Percentiles rank a stretch among this genome's conserved stretches.
phyloP scores from a whole-genome alignment of 306 rosid species.

The Pyrus communis region DNA sequence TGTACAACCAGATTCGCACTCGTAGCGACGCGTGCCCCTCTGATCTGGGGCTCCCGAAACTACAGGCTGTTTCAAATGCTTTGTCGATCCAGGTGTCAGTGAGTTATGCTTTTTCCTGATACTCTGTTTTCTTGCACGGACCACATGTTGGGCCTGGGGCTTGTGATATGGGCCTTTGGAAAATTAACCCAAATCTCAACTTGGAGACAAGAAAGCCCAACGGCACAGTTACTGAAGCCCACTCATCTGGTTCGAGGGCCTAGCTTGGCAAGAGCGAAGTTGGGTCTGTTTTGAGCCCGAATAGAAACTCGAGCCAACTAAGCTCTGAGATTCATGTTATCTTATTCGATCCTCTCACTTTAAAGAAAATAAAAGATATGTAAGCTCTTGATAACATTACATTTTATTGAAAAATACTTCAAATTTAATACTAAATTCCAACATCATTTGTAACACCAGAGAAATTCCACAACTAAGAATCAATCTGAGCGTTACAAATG shows the following conservation, averaged over 20 bases:
- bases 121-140: background rate
- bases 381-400: too few relatives aligned
- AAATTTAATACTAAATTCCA: too few relatives aligned
- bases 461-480: background rate
- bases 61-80: constrained; percentile 14
- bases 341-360: too few relatives aligned
- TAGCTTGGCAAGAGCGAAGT: background rate
- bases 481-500: background rate
- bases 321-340: too few relatives aligned
- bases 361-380: too few relatives aligned
- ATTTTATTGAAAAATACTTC: too few relatives aligned
- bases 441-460: too few relatives aligned
- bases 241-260: background rate
- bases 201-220: background rate
- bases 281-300: background rate
- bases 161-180: background rate
- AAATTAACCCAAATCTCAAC: background rate
- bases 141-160: background rate
- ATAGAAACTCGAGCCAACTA: too few relatives aligned
- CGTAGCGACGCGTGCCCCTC: constrained; percentile 31
- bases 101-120: background rate
- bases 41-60: constrained; percentile 5
- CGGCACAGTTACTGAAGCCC: background rate
- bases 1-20: constrained; percentile 16
- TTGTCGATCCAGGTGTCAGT: constrained; percentile 6